phyloP scores from a whole-genome alignment of 2,329 filamentous ascomycete species.

The Fusarium palustre region DNA sequence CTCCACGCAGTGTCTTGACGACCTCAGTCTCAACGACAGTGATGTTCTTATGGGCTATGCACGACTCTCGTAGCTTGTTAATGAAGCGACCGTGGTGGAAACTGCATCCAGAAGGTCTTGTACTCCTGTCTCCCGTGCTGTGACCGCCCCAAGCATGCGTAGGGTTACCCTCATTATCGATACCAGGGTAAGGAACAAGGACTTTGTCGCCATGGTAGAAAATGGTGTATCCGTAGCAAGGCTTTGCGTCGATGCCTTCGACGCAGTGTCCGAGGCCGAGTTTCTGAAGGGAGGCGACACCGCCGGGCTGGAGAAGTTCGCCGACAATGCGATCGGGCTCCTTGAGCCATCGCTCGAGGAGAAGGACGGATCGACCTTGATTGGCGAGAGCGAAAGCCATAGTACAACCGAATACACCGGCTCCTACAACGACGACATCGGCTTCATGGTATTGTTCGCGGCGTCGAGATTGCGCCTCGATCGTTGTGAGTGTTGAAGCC shows the following conservation, averaged over 20 bases:
- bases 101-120: conserved; percentile 72
- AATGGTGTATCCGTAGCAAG: conserved; percentile 87
- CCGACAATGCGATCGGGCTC: conserved; percentile 97
- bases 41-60: conserved; percentile 81
- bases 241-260: conserved; percentile 87
- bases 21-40: conserved; percentile 92
- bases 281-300: conserved; percentile 81
- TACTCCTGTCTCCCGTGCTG: conserved; percentile 52
- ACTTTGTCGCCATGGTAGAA: conserved; percentile 81
- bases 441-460: conserved; percentile 70
- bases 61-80: conserved; percentile 80
- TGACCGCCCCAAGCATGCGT: conserved; percentile 52
- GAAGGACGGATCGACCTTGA: conserved; percentile 89
- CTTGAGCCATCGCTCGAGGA: conserved; percentile 89
- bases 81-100: conserved; percentile 98
- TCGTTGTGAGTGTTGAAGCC: conserved; percentile 49
- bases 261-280: conserved; percentile 85
- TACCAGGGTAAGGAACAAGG: conserved; percentile 80
- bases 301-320: conserved; percentile 93
- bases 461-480: conserved; percentile 60
- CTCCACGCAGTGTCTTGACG: conserved; percentile 77
- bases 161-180: conserved; percentile 62
- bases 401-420: conserved; percentile 89
- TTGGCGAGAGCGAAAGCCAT: conserved; percentile 85
- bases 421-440: conserved; percentile 92